Conservation (phyloP, 805 yeast species). For the Lipomyces chichibuensis region DNA sequence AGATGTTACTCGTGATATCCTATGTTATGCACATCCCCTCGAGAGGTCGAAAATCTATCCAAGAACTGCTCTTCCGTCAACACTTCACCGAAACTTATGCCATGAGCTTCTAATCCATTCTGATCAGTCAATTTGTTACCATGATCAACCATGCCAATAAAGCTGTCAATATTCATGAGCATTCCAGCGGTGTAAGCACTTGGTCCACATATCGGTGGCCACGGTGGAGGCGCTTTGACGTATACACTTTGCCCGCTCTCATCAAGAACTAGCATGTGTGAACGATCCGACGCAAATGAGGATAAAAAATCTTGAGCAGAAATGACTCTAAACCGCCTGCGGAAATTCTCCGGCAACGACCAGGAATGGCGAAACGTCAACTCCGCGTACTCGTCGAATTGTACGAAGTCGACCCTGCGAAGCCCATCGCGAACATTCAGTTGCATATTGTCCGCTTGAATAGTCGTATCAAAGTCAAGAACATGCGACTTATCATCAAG, state of each 20-base stretch:
- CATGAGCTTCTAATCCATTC: neutral
- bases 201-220: constrained; percentile 14
- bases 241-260: constrained; percentile 2
- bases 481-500: neutral
- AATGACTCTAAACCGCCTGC: constrained; percentile 11
- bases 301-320: constrained; percentile 5
- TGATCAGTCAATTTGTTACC: neutral
- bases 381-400: constrained; percentile 6
- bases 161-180: constrained; percentile 10
- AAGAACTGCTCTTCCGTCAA: constrained; percentile 1
- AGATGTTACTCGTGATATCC: neutral
- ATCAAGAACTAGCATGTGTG: constrained; percentile 22
- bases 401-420: constrained; percentile 5
- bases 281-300: constrained; percentile 27
- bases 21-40: neutral
- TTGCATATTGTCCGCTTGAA: neutral
- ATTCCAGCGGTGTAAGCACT: constrained; percentile 1
- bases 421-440: neutral
- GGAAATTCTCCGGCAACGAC: neutral
- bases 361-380: constrained; percentile 10
- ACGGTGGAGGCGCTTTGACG: constrained; percentile 8
- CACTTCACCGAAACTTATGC: constrained; percentile 9
- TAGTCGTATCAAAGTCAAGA: constrained; percentile 18
- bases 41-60: neutral
- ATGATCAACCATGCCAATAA: neutral